Conservation (phyloP, 208 protist genomes). For the Strigomonas galati region DNA sequence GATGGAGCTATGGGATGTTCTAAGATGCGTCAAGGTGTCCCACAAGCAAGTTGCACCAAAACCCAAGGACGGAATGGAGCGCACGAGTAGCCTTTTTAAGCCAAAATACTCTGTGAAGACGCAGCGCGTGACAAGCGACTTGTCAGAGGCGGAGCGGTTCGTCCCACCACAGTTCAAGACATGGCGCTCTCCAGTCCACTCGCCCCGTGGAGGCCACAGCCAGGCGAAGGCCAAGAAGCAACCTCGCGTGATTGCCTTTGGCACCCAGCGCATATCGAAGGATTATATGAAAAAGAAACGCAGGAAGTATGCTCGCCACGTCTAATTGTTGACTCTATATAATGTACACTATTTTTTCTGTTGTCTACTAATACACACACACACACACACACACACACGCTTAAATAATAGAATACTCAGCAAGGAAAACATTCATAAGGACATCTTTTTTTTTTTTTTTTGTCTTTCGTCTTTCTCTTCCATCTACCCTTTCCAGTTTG, state of each 20-base stretch:
- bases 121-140: conserved; percentile 25
- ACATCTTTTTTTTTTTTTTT: background rate
- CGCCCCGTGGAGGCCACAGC: conserved; percentile 28
- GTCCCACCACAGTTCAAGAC: conserved; percentile 77
- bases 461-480: background rate
- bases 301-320: conserved; percentile 32
- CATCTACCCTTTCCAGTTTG: conserved; percentile 9
- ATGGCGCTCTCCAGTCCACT: conserved; percentile 52
- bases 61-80: background rate
- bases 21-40: conserved; percentile 50
- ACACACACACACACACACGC: no score
- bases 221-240: conserved; percentile 10
- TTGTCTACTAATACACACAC: no score
- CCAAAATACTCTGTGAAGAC: conserved; percentile 43
- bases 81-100: conserved; percentile 35
- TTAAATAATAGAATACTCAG: no score
- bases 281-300: conserved; percentile 74
- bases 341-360: no score
- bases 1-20: conserved; percentile 66
- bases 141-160: conserved; percentile 51
- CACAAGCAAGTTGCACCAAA: conserved; percentile 33
- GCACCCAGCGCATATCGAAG: conserved; percentile 66
- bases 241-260: conserved; percentile 49
- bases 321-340: background rate
- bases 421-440: no score